phyloP scores from a whole-genome alignment of 2,329 filamentous ascomycete genomes.

The Stagonosporopsis chrysanthemi region DNA sequence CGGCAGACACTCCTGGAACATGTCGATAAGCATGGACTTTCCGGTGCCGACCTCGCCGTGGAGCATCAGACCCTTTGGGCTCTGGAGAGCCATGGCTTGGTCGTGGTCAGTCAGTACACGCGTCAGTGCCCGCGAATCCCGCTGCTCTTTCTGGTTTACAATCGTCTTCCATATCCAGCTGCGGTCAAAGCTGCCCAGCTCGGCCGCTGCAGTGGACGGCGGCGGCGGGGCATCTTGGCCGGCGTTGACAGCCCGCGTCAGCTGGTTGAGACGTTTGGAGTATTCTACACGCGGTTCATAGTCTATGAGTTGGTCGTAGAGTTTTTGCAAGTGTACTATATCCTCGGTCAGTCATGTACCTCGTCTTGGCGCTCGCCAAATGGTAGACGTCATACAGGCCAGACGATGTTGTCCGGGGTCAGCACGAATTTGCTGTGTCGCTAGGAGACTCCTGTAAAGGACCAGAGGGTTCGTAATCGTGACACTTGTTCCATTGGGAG shows the following conservation, averaged over 20 bases:
- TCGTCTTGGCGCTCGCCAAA: conserved; percentile 28
- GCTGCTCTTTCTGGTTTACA: conserved; percentile 62
- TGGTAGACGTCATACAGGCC: conserved; percentile 50
- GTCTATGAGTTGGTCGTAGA: conserved; percentile 78
- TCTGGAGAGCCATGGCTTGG: conserved; percentile 73
- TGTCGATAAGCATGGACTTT: conserved; percentile 84
- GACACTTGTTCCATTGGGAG: conserved; percentile 50
- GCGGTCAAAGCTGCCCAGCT: conserved; percentile 34
- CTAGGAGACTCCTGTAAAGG: conserved; percentile 75
- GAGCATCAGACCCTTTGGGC: conserved; percentile 76
- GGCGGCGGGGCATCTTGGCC: conserved; percentile 41
- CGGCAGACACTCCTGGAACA: conserved; percentile 80
- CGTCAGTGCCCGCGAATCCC: conserved; percentile 67
- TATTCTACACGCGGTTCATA: conserved; percentile 78
- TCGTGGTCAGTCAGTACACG: conserved; percentile 74
- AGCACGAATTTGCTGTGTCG: conserved; percentile 70
- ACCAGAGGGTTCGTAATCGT: conserved; percentile 73
- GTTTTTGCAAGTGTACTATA: conserved; percentile 75
- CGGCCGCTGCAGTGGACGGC: conserved; percentile 33
- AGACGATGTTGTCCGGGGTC: conserved; percentile 77
- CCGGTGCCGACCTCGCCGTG: conserved; percentile 85
- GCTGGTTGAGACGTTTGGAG: conserved; percentile 67
- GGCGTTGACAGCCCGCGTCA: conserved; percentile 57
- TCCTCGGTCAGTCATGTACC: conserved; percentile 23
- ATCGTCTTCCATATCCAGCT: conserved; percentile 63